Evolutionary conservation across 352 stramenopile species (phyloP), one percentile per base, ranked within the genome.

Genomic region (Albugo laibachii): DNA sequence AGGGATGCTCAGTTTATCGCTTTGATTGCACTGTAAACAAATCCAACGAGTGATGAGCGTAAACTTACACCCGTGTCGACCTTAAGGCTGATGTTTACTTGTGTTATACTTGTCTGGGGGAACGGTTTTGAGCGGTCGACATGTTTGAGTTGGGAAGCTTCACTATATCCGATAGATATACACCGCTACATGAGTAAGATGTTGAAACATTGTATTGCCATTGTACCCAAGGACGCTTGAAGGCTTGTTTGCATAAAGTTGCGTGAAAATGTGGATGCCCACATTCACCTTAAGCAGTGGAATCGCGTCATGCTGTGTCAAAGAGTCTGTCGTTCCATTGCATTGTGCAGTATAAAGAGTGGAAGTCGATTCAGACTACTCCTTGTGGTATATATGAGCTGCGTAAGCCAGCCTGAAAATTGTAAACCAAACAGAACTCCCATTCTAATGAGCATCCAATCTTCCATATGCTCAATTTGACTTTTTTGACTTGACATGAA

Each of bases 141-240:
- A 31, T 31, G 8, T 31, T 31, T 31, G 24, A 10, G 8, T 31
- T 31, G 8, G 8, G 24, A 3, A 31, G 58, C 54, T 38, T 63
- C 69, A n/a, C 60, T 60, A 89, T 56, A 13, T 77, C 79, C 36
- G 67, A 71, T 16, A 89, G 52, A 16, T 34, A 13, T 41, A 45
- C 18, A 3, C 13, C 15, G n/a, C 24, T 37, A 92, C 37, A 0
- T 61, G 66, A 11, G 85, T 63, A 92, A 92, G 37, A 85, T 85
- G 49, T 88, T 72, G 21, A 92, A 92, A 41, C 76, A 92, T 46
- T 77, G 54, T 91, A 92, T 1, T 76, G 3, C 79, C 45, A 84
- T 62, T 12, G 58, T 68, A 3, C 77, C 75, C 39, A 92, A 61
- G 5, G 66, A 76, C 38, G 55, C 47, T 53, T 86, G 66, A 3